Evolutionary conservation across 108 stramenopile species (phyloP).

Genomic region (Pseudonitzschia multistriata): DNA sequence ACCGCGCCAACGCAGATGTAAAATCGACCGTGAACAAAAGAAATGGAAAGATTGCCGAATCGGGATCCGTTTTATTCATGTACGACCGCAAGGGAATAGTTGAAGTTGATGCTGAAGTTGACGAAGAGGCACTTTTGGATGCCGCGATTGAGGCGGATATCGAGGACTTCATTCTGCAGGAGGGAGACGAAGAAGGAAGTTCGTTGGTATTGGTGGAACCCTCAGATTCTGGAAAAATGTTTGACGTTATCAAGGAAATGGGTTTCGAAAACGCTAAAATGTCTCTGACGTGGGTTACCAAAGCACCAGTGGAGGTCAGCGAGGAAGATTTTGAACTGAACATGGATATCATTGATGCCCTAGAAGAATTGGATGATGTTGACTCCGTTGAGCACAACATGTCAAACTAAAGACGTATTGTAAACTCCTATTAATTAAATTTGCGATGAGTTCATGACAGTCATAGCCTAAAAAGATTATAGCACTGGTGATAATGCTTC

Average conservation of each 20-base stretch:
- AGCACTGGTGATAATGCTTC: too few species aligned
- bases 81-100: conserved; percentile 83
- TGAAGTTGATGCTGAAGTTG: conserved; percentile 50
- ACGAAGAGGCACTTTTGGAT: conserved; percentile 70
- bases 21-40: conserved; percentile 67
- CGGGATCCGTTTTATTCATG: conserved; percentile 84
- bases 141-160: conserved; percentile 82
- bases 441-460: neutral
- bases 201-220: conserved; percentile 78
- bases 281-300: conserved; percentile 69
- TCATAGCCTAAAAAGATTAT: neutral
- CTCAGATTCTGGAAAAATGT: conserved; percentile 69
- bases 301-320: conserved; percentile 83
- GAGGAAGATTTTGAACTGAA: conserved; percentile 95
- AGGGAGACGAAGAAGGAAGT: conserved; percentile 67
- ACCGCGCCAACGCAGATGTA: conserved; percentile 83
- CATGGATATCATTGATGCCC: conserved; percentile 89
- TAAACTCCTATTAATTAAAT: neutral
- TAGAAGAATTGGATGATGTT: conserved; percentile 95
- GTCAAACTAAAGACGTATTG: conserved; percentile 55
- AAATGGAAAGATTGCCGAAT: conserved; percentile 82
- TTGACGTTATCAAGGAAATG: conserved; percentile 62
- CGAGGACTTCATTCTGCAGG: conserved; percentile 73
- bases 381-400: conserved; percentile 97
- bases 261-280: conserved; percentile 65